Conservation (phyloP, 257 asterid species). For the Anisodus acutangulus region DNA sequence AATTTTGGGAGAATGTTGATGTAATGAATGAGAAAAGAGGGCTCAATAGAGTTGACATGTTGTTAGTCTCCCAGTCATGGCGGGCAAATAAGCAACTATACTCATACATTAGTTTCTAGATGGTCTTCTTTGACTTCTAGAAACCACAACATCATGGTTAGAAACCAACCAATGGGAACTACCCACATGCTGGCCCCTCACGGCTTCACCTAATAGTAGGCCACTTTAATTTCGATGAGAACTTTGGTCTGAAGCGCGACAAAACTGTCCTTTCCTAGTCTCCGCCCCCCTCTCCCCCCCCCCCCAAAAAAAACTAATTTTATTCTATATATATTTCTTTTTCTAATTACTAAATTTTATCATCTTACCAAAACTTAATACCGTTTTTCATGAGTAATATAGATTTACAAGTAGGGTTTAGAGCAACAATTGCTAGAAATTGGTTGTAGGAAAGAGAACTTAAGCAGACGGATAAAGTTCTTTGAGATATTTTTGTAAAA, state of each 20-base stretch:
- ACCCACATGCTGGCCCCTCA: background rate
- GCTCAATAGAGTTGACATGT: background rate
- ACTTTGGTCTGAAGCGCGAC: background rate
- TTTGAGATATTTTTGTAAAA: too few relatives aligned
- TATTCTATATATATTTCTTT: too few relatives aligned
- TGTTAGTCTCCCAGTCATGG: background rate
- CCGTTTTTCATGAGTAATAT: too few relatives aligned
- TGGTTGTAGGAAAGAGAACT: background rate
- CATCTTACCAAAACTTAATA: too few relatives aligned
- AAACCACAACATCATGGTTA: background rate
- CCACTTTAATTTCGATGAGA: background rate
- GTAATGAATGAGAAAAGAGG: background rate
- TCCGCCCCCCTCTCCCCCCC: too few relatives aligned
- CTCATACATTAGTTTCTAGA: background rate
- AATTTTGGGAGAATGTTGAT: background rate
- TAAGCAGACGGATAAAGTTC: background rate
- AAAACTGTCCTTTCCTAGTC: background rate
- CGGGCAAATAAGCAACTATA: background rate
- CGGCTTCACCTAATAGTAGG: background rate
- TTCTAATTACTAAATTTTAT: too few relatives aligned
- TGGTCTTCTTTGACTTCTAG: constrained; percentile 15
- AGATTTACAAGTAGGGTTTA: too few relatives aligned
- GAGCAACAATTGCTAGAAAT: background rate
- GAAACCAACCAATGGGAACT: background rate
- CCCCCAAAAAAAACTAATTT: too few relatives aligned